phyloP scores from a whole-genome alignment of 2,329 filamentous ascomycete genomes.

The Fusarium transvaalense region DNA sequence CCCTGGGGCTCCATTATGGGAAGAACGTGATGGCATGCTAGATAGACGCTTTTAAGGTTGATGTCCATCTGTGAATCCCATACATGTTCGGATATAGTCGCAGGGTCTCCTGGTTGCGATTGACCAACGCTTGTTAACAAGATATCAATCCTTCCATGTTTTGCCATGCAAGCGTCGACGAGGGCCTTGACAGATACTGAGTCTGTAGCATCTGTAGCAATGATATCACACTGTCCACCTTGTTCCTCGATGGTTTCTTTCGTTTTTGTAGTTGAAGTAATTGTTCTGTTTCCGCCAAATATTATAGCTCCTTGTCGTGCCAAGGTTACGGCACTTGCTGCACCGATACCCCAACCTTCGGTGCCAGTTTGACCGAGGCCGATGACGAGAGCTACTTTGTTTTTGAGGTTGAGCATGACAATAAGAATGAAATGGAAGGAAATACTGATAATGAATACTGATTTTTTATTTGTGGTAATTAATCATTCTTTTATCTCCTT shows the following conservation, averaged over 20 bases:
- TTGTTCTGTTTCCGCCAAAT: slow-evolving; percentile 64
- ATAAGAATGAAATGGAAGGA: fast-evolving
- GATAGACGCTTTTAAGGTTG: slow-evolving; percentile 68
- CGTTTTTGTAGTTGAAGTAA: slow-evolving; percentile 56
- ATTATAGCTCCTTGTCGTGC: slow-evolving; percentile 62
- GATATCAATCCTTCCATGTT: slow-evolving; percentile 69
- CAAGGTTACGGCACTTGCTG: slow-evolving; percentile 62
- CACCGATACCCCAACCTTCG: slow-evolving; percentile 64
- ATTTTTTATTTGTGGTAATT: fast-evolving
- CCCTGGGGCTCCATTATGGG: slow-evolving; percentile 66
- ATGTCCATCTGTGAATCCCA: slow-evolving; percentile 68
- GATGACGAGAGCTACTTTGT: slow-evolving; percentile 60
- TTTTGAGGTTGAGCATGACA: slow-evolving; percentile 55
- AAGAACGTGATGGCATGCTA: slow-evolving; percentile 64
- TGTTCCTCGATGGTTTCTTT: slow-evolving; percentile 54
- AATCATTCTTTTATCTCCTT: background rate
- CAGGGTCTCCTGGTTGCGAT: slow-evolving; percentile 65
- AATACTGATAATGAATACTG: background rate
- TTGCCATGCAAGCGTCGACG: slow-evolving; percentile 63
- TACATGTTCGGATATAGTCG: slow-evolving; percentile 59
- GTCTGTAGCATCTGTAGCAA: slow-evolving; percentile 65
- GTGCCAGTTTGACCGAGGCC: slow-evolving; percentile 60
- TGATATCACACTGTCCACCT: slow-evolving; percentile 54
- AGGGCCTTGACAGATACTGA: slow-evolving; percentile 64
- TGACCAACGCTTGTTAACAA: slow-evolving; percentile 72